phyloP scores from a whole-genome alignment of 371 early-diverging fungal genomes.

The Mortierella polycephala region DNA sequence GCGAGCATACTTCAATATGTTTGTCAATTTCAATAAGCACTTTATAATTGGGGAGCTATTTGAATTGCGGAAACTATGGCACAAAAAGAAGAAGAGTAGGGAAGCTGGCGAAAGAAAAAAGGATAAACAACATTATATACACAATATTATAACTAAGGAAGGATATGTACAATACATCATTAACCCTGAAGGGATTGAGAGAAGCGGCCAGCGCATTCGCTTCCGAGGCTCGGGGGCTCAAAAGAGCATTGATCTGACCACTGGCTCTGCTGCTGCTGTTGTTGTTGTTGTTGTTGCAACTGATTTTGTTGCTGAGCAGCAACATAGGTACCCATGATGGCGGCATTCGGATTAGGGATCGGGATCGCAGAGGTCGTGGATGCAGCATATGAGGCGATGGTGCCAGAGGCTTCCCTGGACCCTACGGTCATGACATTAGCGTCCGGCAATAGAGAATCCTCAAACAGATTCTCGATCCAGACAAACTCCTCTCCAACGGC shows the following conservation, averaged over 20 bases:
- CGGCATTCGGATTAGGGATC: neutral
- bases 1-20: no score
- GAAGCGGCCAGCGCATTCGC: slow-evolving; percentile 7
- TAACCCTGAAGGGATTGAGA: slow-evolving; percentile 10
- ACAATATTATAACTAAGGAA: neutral
- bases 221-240: neutral
- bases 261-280: slow-evolving; percentile 7
- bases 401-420: neutral
- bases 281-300: slow-evolving; percentile 3
- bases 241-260: slow-evolving; percentile 17
- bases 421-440: neutral
- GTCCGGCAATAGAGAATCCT: slow-evolving; percentile 1
- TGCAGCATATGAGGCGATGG: neutral
- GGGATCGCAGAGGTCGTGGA: neutral
- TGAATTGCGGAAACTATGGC: no score
- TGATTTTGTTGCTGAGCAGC: neutral
- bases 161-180: neutral
- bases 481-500: slow-evolving; percentile 46
- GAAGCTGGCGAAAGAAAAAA: no score
- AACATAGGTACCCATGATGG: neutral
- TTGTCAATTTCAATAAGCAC: no score
- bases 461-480: slow-evolving; percentile 53
- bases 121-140: no score
- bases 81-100: no score
- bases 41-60: no score